Conservation (phyloP, 208 protist genomes). For the Leishmania martiniquensis region DNA sequence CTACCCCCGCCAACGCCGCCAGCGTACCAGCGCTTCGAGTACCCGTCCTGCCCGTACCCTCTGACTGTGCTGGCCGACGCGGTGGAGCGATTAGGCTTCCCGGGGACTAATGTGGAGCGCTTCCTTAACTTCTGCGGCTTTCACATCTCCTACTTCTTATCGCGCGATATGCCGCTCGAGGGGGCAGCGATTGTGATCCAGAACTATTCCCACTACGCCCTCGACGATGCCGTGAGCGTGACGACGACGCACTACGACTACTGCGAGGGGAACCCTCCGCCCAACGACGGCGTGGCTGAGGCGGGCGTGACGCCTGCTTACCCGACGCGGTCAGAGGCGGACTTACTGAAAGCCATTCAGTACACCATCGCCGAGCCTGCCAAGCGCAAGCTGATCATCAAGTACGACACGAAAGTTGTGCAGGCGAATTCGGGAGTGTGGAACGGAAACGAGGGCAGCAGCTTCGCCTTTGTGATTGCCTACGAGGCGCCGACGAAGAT, state of each 20-base stretch:
- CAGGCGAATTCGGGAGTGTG: slow-evolving; percentile 52
- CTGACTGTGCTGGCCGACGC: slow-evolving; percentile 89
- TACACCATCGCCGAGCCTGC: slow-evolving; percentile 45
- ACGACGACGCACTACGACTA: slow-evolving; percentile 72
- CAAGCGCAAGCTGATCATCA: slow-evolving; percentile 71
- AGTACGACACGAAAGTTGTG: slow-evolving; percentile 70
- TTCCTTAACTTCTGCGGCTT: slow-evolving; percentile 89
- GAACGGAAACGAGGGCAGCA: slow-evolving; percentile 84
- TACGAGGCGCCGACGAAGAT: slow-evolving; percentile 59
- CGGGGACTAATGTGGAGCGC: slow-evolving; percentile 67
- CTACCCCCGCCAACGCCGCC: slow-evolving; percentile 58
- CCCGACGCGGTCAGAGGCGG: slow-evolving; percentile 44
- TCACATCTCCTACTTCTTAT: slow-evolving; percentile 90
- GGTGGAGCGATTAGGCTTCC: slow-evolving; percentile 76
- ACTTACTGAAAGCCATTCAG: slow-evolving; percentile 56
- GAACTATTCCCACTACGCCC: slow-evolving; percentile 83
- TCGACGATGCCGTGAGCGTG: slow-evolving; percentile 70
- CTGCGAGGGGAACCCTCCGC: slow-evolving; percentile 38
- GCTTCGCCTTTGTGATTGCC: slow-evolving; percentile 80
- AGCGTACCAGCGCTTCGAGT: slow-evolving; percentile 80
- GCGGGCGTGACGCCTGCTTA: slow-evolving; percentile 27
- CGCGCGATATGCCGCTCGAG: slow-evolving; percentile 76
- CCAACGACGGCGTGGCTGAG: slow-evolving; percentile 15
- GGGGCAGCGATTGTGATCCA: slow-evolving; percentile 64
- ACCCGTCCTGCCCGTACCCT: slow-evolving; percentile 77